Conservation (phyloP, 2,329 filamentous ascomycete species). For the Alternaria novae-zelandiae region DNA sequence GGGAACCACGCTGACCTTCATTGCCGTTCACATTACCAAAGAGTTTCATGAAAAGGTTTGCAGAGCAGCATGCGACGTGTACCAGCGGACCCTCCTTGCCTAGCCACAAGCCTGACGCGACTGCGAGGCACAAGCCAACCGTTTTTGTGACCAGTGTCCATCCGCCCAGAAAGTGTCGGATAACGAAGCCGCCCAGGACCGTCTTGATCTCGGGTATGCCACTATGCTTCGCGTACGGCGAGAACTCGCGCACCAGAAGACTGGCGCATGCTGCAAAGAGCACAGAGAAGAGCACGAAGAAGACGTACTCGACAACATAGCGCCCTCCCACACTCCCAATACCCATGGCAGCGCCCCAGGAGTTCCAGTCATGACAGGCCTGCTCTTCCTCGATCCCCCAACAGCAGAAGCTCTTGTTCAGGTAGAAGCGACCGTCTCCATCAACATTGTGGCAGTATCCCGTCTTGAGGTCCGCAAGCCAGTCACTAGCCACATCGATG, state of each 20-base stretch:
- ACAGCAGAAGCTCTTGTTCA: slow-evolving; percentile 92
- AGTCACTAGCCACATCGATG: slow-evolving; percentile 90
- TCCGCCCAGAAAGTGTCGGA: slow-evolving; percentile 80
- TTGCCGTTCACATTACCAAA: slow-evolving; percentile 83
- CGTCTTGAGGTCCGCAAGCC: slow-evolving; percentile 90
- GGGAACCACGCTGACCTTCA: slow-evolving; percentile 66
- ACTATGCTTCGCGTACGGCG: slow-evolving; percentile 87
- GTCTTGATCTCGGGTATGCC: slow-evolving; percentile 99
- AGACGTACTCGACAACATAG: slow-evolving; percentile 85
- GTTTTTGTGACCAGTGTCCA: slow-evolving; percentile 94
- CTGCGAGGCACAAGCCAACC: slow-evolving; percentile 84
- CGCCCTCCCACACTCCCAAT: slow-evolving; percentile 69
- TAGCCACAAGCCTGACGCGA: slow-evolving; percentile 93
- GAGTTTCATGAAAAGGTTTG: slow-evolving; percentile 90
- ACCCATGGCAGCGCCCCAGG: slow-evolving; percentile 80
- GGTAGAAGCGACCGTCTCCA: slow-evolving; percentile 86
- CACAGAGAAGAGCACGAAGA: slow-evolving; percentile 85
- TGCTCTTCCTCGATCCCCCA: slow-evolving; percentile 79
- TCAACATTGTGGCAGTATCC: slow-evolving; percentile 81
- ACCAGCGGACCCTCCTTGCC: slow-evolving; percentile 96
- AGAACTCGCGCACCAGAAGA: slow-evolving; percentile 81
- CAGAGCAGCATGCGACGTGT: slow-evolving; percentile 95
- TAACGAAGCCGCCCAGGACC: slow-evolving; percentile 90
- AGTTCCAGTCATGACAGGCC: slow-evolving; percentile 84
- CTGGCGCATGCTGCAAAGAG: slow-evolving; percentile 79